These are phyloP conservation scores for Russula abietina DNA, from an alignment of 768 basidiomycete species.

Conservation along the genomic window DNA sequence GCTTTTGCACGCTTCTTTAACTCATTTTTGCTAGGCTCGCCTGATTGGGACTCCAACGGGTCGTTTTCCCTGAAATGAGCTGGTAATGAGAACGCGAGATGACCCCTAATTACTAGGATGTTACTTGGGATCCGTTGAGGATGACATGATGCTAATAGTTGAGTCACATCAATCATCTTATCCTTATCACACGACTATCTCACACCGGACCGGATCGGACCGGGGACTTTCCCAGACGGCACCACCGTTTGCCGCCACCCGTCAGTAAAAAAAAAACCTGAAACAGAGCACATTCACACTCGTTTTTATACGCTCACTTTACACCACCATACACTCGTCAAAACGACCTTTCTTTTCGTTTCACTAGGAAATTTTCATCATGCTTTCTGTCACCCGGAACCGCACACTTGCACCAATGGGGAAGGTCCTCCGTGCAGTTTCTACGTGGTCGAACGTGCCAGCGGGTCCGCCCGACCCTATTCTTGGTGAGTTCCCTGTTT, in stretches of 20 bases:
- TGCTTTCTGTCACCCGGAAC: constrained; percentile 39
- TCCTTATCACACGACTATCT: neutral
- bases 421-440: constrained; percentile 42
- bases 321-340: constrained; percentile 25
- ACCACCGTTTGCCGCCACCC: neutral
- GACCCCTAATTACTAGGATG: neutral
- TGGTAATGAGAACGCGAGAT: neutral
- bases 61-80: neutral
- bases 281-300: constrained; percentile 14
- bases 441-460: constrained; percentile 76
- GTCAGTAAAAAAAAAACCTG: neutral
- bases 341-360: constrained; percentile 26
- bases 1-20: constrained; percentile 89
- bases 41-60: constrained; percentile 14
- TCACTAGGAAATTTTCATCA: constrained; percentile 30
- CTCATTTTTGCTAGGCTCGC: constrained; percentile 77
- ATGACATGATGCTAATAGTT: constrained; percentile 14
- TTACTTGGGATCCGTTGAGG: constrained; percentile 17
- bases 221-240: neutral
- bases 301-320: constrained; percentile 7
- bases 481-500: constrained; percentile 53
- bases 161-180: constrained; percentile 11
- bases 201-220: neutral
- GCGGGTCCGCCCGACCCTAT: constrained; percentile 92
- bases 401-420: constrained; percentile 46